Evolutionary conservation across 2,329 filamentous ascomycete species (phyloP).

Genomic region (Aspergillus sp.): DNA sequence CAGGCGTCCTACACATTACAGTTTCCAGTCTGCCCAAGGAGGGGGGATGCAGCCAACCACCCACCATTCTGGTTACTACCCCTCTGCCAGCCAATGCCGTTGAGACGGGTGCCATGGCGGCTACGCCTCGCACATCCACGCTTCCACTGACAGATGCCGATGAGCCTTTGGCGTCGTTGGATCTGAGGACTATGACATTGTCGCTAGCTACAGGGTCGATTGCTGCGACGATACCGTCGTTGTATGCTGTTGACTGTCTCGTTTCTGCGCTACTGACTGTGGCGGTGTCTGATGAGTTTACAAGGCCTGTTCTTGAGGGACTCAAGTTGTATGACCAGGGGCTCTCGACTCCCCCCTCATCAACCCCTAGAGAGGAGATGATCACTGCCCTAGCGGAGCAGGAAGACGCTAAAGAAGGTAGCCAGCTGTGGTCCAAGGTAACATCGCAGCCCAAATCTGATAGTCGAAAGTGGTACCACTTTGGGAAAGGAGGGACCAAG

Average conservation of each 20-base stretch:
- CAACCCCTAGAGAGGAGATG: conserved; percentile 31
- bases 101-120: conserved; percentile 35
- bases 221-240: conserved; percentile 44
- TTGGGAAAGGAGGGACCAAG: conserved; percentile 19
- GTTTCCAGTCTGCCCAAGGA: conserved; percentile 36
- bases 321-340: conserved; percentile 35
- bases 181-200: conserved; percentile 45
- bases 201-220: conserved; percentile 46
- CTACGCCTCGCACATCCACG: conserved; percentile 41
- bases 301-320: conserved; percentile 41
- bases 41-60: conserved; percentile 25
- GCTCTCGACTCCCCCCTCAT: conserved; percentile 1
- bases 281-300: conserved; percentile 46
- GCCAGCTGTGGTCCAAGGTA: conserved; percentile 38
- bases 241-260: conserved; percentile 52
- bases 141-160: conserved; percentile 43
- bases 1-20: conserved; percentile 45
- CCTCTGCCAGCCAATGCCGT: conserved; percentile 40
- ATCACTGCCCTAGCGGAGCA: conserved; percentile 46
- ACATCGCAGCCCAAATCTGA: conserved; percentile 26
- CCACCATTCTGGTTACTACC: conserved; percentile 42
- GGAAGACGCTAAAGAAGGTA: conserved; percentile 44
- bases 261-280: conserved; percentile 49
- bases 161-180: conserved; percentile 45
- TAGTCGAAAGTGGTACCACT: conserved; percentile 20